Conservation (phyloP, 2,329 filamentous ascomycete species). For the Claviceps fusiformis region DNA sequence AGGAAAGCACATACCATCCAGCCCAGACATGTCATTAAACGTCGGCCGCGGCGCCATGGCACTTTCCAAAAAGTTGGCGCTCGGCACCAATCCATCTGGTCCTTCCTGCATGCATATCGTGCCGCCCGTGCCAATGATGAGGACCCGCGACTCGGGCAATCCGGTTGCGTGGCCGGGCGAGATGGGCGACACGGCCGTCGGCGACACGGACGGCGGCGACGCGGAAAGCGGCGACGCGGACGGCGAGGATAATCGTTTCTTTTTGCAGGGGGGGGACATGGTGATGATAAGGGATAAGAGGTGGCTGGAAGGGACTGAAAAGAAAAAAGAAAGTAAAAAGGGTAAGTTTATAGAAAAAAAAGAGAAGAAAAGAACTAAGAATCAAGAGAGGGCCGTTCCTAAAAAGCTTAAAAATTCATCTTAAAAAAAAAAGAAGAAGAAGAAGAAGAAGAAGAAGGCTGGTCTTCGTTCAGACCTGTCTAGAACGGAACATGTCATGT, state of each 20-base stretch:
- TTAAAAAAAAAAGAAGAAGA: background rate
- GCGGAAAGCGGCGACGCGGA: no score
- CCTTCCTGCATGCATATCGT: slow-evolving; percentile 88
- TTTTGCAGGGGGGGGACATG: no score
- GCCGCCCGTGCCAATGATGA: slow-evolving; percentile 83
- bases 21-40: slow-evolving; percentile 56
- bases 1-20: slow-evolving; percentile 2
- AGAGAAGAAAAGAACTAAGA: no score
- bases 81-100: slow-evolving; percentile 65
- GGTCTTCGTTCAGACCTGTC: no score
- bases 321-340: background rate
- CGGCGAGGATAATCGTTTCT: no score
- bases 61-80: slow-evolving; percentile 64
- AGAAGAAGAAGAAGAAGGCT: background rate
- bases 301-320: no score
- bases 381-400: no score
- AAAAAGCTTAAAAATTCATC: no score
- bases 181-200: background rate
- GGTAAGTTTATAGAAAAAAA: no score
- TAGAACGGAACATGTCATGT: background rate
- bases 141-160: slow-evolving; percentile 62
- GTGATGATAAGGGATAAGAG: no score
- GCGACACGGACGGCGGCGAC: no score
- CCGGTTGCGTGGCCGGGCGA: slow-evolving; percentile 8
- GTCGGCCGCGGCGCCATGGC: slow-evolving; percentile 71